Base-by-base conservation (phyloP, 2,329 filamentous ascomycete species). In the Triangularia setosa region DNA sequence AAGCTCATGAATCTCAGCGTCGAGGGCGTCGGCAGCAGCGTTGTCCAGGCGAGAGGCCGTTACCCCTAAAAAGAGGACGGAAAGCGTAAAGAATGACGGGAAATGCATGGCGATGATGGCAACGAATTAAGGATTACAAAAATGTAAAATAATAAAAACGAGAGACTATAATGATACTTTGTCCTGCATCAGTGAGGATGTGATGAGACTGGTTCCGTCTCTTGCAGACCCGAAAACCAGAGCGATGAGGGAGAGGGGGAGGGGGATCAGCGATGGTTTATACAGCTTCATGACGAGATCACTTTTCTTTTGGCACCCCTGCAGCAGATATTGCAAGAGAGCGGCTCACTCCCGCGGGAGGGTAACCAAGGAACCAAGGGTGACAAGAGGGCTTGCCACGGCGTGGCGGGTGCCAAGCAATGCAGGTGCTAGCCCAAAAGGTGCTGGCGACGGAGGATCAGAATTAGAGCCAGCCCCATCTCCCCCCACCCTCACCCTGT, bases 51-150 rank as follows among this genome's bases (percentile, higher is more conserved):
- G 53, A 27, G 57, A 55, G 44, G 68, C 66, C 21, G 59, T 59
- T 56, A 62, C 64, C 58, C 60, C 67, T 28, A 64, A 61, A 25
- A 67, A 60, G 28, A 72, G 58, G 27, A 64, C 64, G 63, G 68
- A 69, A 44, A 67, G 11, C 59, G 65, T 63, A 62, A 69, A 44
- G 56, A 71, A 63, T 28, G 69, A 67, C 61, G 64, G 64, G 48
- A 72, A 65, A 54, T 55, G 69, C 70, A 72, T 72, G 56, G 61
- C 69, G 57, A 12, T 12, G 64, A 63, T 35, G 60, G 61, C 23
- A 54, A 18, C 18, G 28, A 35, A 62, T 54, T 58, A 68, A 53
- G 56, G 64, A 55, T 60, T 62, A 33, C 64, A 70, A 62, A 67
- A 63, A 58, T 61, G 64, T 44, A 55, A 59, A 24, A 24, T 33